Percentiles rank a stretch among this genome's conserved stretches.
Conservation (phyloP, 305 asterid species). For the Fraxinus platypoda region DNA sequence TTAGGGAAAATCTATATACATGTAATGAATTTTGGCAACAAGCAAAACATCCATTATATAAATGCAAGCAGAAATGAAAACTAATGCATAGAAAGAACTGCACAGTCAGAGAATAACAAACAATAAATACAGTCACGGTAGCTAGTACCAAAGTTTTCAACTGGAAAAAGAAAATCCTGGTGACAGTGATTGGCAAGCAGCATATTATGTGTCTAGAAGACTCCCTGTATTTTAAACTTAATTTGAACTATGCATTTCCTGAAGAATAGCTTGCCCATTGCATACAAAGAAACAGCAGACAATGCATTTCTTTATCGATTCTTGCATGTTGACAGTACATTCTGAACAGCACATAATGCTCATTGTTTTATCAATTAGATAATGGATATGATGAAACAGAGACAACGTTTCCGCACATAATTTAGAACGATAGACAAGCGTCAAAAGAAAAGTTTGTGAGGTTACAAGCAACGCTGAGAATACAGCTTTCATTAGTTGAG, state of each 20-base stretch:
- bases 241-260: background rate
- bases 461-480: background rate
- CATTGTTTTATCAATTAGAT: background rate
- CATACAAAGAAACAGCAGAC: background rate
- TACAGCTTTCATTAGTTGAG: background rate
- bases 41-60: background rate
- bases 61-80: constrained; percentile 1
- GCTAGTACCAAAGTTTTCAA: background rate
- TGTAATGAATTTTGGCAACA: background rate
- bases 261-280: background rate
- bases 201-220: background rate
- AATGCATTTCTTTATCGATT: background rate
- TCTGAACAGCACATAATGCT: background rate
- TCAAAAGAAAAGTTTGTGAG: background rate
- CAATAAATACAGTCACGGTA: background rate
- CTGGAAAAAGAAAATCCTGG: background rate
- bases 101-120: background rate
- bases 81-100: background rate
- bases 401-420: background rate
- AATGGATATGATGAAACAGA: background rate
- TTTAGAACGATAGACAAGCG: background rate
- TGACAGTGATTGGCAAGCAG: background rate
- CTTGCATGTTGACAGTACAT: background rate
- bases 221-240: background rate
- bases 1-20: background rate